Evolutionary conservation across 2,329 filamentous ascomycete genomes (phyloP).

Genomic region (Verticillium klebahnii): DNA sequence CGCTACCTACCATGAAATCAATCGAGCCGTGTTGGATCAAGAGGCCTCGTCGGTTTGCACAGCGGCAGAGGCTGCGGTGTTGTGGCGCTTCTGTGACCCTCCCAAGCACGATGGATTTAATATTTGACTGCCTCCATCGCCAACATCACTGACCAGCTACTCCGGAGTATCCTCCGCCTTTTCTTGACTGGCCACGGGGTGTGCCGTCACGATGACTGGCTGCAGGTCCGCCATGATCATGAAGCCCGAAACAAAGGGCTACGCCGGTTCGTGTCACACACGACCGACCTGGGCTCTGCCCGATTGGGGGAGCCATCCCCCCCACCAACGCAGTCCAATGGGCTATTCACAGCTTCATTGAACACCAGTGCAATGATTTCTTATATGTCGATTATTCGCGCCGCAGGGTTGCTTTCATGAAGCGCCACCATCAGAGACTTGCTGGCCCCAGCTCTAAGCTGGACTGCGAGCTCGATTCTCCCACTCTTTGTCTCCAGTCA

Average conservation of each 20-base stretch:
- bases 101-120: conserved; percentile 47
- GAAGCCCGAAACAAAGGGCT: not conserved
- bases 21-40: conserved; percentile 59
- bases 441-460: not conserved
- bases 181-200: not conserved
- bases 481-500: not conserved
- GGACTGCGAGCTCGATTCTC: not conserved
- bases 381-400: not conserved
- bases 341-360: not conserved
- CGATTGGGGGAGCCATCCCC: not conserved
- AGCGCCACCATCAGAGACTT: not conserved
- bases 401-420: not conserved
- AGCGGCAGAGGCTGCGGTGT: conserved; percentile 62
- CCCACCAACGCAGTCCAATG: not conserved
- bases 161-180: not conserved
- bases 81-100: conserved; percentile 75
- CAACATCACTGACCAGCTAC: not conserved
- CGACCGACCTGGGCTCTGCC: not conserved
- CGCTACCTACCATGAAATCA: conserved; percentile 77
- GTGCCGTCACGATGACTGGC: not conserved
- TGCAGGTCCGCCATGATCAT: not conserved
- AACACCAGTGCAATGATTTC: not conserved
- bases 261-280: not conserved
- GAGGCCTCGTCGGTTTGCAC: conserved; percentile 63
- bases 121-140: conserved; percentile 28